Conservation (phyloP, 345 rosid species). For the Diplotaxis tenuifolia region DNA sequence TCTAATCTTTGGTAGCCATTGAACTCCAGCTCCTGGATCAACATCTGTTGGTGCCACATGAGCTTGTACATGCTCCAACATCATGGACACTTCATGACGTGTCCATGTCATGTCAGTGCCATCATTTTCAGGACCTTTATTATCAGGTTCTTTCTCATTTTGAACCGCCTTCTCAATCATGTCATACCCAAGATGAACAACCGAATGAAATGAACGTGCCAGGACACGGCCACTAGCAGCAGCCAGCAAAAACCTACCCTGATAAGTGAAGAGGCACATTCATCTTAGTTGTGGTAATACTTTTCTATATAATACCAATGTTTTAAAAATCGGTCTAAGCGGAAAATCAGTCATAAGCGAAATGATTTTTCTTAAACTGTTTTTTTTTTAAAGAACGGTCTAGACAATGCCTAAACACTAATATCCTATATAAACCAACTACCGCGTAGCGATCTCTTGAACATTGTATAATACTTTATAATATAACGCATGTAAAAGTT, state of each 20-base stretch:
- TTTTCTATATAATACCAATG: background rate
- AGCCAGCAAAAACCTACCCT: conserved; percentile 98
- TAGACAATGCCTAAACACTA: background rate
- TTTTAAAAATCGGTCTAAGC: background rate
- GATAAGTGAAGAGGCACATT: conserved; percentile 21
- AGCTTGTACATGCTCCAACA: conserved; percentile 98
- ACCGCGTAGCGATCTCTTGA: background rate
- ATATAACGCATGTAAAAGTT: background rate
- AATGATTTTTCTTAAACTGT: too few species aligned
- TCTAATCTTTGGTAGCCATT: conserved; percentile 91
- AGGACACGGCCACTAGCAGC: conserved; percentile 96
- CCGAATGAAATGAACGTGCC: conserved; percentile 85
- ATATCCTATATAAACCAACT: background rate
- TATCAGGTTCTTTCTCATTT: conserved; percentile 44
- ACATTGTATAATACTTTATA: too few species aligned
- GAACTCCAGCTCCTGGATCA: conserved; percentile 97
- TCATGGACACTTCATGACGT: conserved; percentile 79
- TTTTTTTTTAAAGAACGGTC: too few species aligned
- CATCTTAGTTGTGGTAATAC: background rate
- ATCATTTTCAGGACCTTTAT: conserved; percentile 55
- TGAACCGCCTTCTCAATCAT: conserved; percentile 77
- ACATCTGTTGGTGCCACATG: conserved; percentile 99
- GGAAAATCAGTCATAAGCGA: background rate
- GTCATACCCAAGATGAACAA: conserved; percentile 76
- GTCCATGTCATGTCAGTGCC: conserved; percentile 92